These are phyloP conservation scores for Neurospora crassa DNA, from an alignment of 2,329 filamentous ascomycete genomes.

Conservation along the genomic window DNA sequence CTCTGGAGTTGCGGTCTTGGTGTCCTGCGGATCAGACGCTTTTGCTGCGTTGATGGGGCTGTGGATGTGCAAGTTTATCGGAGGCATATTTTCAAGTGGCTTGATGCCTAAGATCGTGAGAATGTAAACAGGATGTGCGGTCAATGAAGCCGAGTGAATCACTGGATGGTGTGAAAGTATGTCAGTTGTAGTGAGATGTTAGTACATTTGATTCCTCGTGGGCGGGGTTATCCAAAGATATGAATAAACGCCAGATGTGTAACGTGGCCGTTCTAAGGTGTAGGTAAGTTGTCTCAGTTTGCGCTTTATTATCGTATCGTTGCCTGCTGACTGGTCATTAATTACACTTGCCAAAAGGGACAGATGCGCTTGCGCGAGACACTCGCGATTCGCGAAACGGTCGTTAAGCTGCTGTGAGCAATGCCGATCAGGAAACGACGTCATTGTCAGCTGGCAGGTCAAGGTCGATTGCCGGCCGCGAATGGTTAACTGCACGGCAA, in stretches of 20 bases:
- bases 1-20: slow-evolving; percentile 29
- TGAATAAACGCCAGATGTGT: background rate
- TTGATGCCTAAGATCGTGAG: background rate
- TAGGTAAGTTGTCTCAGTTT: background rate
- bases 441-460: slow-evolving; percentile 15
- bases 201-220: too few species aligned
- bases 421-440: slow-evolving; percentile 9
- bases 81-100: slow-evolving; percentile 37
- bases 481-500: background rate
- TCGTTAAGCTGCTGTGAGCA: background rate
- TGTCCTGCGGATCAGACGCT: slow-evolving; percentile 34
- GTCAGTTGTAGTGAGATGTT: background rate
- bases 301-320: background rate
- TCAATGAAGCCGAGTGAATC: background rate
- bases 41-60: slow-evolving; percentile 51
- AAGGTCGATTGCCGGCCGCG: background rate
- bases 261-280: background rate
- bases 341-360: background rate
- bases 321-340: background rate
- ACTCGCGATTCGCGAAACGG: background rate
- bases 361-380: background rate
- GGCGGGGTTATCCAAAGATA: too few species aligned
- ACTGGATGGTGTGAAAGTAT: background rate
- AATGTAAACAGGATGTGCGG: background rate
- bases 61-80: slow-evolving; percentile 49